Conservation (phyloP, 441 rosid species). For the Bocquillonia castaneifolia region DNA sequence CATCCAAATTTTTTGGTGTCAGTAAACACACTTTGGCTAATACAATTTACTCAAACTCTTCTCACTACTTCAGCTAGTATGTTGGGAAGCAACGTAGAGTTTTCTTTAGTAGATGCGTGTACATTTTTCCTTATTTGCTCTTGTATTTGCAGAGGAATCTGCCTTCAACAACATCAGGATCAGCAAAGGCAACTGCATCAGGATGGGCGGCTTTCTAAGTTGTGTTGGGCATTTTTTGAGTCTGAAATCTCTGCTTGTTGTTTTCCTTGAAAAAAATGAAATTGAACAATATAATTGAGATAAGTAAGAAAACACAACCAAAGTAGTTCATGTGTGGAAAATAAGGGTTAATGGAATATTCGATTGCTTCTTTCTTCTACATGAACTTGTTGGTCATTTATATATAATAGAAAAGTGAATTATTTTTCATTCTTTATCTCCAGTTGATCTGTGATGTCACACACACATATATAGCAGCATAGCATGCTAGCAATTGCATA, state of each 20-base stretch:
- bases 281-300: slow-evolving; percentile 14
- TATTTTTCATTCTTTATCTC: slow-evolving; percentile 9
- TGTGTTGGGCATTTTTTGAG: slow-evolving; percentile 18
- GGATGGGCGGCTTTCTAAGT: slow-evolving; percentile 94
- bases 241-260: slow-evolving; percentile 25
- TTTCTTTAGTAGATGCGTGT: background rate
- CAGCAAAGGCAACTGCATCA: slow-evolving; percentile 57
- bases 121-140: background rate
- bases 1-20: background rate
- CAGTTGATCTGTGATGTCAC: background rate
- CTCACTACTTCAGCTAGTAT: background rate
- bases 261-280: slow-evolving; percentile 16
- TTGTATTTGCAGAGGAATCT: slow-evolving; percentile 63
- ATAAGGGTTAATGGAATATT: slow-evolving; percentile 24
- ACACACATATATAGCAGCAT: background rate
- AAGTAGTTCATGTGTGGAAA: slow-evolving; percentile 28
- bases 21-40: background rate
- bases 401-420: slow-evolving; percentile 17
- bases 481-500: no score
- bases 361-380: slow-evolving; percentile 14
- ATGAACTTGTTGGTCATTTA: slow-evolving; percentile 13
- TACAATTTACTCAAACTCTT: background rate
- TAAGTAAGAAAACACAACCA: slow-evolving; percentile 24
- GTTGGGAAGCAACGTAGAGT: background rate
- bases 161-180: slow-evolving; percentile 54